Percentiles rank a stretch among this genome's conserved stretches.
These are phyloP conservation scores for Quercus wislizeni DNA, from an alignment of 306 rosid species.

Conservation along the genomic window DNA sequence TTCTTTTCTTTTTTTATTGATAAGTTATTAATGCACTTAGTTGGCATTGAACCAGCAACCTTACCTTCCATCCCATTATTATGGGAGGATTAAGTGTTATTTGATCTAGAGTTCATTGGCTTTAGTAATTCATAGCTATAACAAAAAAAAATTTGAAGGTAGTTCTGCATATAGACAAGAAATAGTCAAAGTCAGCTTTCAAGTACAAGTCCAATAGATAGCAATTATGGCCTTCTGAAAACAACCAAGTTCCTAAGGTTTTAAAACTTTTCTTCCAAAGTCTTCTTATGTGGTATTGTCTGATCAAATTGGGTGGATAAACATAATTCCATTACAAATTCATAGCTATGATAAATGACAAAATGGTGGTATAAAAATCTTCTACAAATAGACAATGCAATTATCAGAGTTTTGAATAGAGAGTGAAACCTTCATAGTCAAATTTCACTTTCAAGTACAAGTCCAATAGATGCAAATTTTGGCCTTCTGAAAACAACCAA, in stretches of 20 bases:
- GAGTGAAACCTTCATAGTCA: too few species aligned
- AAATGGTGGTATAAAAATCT: neutral
- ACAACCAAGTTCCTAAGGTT: neutral
- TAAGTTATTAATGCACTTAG: too few species aligned
- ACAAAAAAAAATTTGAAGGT: neutral
- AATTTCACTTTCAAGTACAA: neutral
- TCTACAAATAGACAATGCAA: neutral
- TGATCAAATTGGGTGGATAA: neutral
- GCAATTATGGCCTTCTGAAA: constrained; percentile 1
- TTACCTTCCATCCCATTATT: too few species aligned
- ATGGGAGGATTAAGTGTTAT: too few species aligned
- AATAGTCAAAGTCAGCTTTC: neutral
- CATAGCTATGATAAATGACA: neutral
- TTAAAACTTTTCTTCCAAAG: too few species aligned
- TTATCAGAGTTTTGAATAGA: neutral
- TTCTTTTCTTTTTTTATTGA: too few species aligned
- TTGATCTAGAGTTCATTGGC: too few species aligned
- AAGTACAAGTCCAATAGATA: neutral
- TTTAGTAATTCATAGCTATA: neutral
- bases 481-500: neutral
- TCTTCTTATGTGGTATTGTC: neutral
- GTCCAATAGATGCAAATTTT: neutral
- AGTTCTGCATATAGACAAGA: neutral
- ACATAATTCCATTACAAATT: neutral
- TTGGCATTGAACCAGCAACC: too few species aligned